Evolutionary conservation across 768 basidiomycete genomes (phyloP).

Genomic region (Postia placenta): DNA sequence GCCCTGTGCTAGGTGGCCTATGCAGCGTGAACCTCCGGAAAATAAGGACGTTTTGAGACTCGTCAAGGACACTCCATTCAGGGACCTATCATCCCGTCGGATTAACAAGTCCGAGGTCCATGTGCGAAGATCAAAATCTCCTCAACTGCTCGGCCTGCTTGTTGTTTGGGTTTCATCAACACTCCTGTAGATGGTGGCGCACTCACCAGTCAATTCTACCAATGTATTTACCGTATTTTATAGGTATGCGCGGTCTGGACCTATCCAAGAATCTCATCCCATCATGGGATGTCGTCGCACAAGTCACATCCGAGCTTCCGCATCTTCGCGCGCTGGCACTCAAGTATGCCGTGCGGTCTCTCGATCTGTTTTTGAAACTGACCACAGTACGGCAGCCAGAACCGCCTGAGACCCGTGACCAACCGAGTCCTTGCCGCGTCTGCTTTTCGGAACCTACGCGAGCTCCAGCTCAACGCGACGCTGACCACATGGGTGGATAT

Average conservation of each 20-base stretch:
- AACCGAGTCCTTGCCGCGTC: constrained; percentile 24
- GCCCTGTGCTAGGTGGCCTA: no score
- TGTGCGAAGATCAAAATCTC: no score
- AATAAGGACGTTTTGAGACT: no score
- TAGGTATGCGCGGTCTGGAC: constrained; percentile 77
- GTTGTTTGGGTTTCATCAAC: no score
- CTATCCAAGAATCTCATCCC: constrained; percentile 71
- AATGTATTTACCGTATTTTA: not conserved
- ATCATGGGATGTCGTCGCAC: constrained; percentile 62
- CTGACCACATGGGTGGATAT: constrained; percentile 70
- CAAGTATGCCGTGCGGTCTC: constrained; percentile 52
- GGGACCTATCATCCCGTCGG: no score
- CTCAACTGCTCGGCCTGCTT: no score
- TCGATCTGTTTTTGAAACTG: constrained; percentile 1
- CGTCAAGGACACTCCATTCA: no score
- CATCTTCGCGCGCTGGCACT: constrained; percentile 59
- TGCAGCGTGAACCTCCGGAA: no score
- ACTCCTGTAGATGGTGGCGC: no score
- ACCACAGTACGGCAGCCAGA: constrained; percentile 44
- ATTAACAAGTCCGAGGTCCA: no score
- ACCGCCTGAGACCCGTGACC: constrained; percentile 48
- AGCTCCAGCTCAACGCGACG: constrained; percentile 72
- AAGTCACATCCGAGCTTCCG: constrained; percentile 57
- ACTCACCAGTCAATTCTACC: no score
- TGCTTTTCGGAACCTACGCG: constrained; percentile 48